phyloP scores from a whole-genome alignment of 2,329 filamentous ascomycete genomes.

The Fusarium pseudograminearum region DNA sequence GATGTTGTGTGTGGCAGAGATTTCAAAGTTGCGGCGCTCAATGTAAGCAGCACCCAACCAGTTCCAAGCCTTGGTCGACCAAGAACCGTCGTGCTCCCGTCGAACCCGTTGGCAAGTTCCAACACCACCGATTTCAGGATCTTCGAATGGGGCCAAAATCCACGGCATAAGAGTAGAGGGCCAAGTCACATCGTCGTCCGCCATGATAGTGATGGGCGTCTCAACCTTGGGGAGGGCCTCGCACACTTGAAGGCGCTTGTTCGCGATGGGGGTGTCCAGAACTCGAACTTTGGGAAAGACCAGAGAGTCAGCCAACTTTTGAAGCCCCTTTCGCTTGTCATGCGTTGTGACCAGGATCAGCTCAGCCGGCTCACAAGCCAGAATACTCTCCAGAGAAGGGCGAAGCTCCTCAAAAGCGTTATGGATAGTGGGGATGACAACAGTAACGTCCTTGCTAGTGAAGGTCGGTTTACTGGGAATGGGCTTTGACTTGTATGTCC shows the following conservation, averaged over 20 bases:
- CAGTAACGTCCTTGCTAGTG: slow-evolving; percentile 86
- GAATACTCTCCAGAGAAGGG: slow-evolving; percentile 81
- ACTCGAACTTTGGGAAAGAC: slow-evolving; percentile 74
- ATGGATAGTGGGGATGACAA: slow-evolving; percentile 93
- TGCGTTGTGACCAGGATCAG: slow-evolving; percentile 90
- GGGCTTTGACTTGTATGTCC: slow-evolving; percentile 86
- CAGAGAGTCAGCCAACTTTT: slow-evolving; percentile 73
- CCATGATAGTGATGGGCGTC: slow-evolving; percentile 89
- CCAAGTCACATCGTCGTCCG: slow-evolving; percentile 96
- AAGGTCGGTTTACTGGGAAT: slow-evolving; percentile 85
- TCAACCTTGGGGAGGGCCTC: slow-evolving; percentile 86
- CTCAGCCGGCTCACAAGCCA: slow-evolving; percentile 76
- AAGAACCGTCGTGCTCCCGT: slow-evolving; percentile 71
- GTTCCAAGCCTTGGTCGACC: slow-evolving; percentile 78
- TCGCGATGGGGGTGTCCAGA: slow-evolving; percentile 84
- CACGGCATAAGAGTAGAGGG: slow-evolving; percentile 86
- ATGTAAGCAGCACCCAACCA: slow-evolving; percentile 94
- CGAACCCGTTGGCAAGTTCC: slow-evolving; percentile 90
- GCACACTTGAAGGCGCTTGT: slow-evolving; percentile 95
- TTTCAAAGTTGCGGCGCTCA: slow-evolving; percentile 95
- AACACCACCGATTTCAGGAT: slow-evolving; percentile 85
- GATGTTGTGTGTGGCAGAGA: slow-evolving; percentile 92
- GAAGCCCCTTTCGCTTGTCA: slow-evolving; percentile 77
- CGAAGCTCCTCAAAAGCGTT: slow-evolving; percentile 86
- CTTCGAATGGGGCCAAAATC: slow-evolving; percentile 93